Conservation (phyloP, 306 rosid species). For the Hippophae gyantsensis region DNA sequence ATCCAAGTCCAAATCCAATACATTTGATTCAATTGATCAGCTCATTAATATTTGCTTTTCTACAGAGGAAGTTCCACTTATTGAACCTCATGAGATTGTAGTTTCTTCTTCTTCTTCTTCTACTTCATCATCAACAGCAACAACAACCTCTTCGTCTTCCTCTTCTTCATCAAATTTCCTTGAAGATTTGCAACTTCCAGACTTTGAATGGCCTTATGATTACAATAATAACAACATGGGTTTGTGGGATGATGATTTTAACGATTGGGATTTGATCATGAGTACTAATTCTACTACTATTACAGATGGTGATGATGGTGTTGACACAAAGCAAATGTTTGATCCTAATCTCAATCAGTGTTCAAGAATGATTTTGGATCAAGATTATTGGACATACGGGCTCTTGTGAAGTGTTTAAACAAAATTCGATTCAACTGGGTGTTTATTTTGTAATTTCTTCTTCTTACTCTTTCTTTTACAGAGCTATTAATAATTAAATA, state of each 20-base stretch:
- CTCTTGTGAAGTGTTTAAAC: conserved; percentile 21
- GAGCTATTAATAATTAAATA: conserved; percentile 15
- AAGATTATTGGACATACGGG: conserved; percentile 41
- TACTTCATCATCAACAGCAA: conserved; percentile 26
- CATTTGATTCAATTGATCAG: conserved; percentile 18
- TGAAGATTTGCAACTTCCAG: conserved; percentile 46
- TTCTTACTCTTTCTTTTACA: not conserved
- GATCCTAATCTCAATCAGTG: conserved; percentile 32
- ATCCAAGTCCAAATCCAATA: conserved; percentile 10
- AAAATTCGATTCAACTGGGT: not conserved
- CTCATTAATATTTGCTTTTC: conserved; percentile 29
- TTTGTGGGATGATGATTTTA: conserved; percentile 61
- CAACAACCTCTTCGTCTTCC: conserved; percentile 27
- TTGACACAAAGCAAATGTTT: conserved; percentile 23
- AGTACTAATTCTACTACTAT: not conserved
- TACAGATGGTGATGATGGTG: conserved; percentile 18
- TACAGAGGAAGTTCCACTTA: conserved; percentile 59
- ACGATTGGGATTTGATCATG: conserved; percentile 40
- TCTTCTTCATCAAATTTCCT: conserved; percentile 37
- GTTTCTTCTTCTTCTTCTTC: conserved; percentile 29
- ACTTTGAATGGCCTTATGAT: conserved; percentile 42
- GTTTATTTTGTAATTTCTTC: conserved; percentile 24
- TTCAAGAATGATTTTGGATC: conserved; percentile 37
- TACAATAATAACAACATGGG: conserved; percentile 10
- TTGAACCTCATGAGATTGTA: conserved; percentile 34